Evolutionary conservation across 192 early-diverging fungal species (phyloP).

Genomic region (Coemansia pectinata): DNA sequence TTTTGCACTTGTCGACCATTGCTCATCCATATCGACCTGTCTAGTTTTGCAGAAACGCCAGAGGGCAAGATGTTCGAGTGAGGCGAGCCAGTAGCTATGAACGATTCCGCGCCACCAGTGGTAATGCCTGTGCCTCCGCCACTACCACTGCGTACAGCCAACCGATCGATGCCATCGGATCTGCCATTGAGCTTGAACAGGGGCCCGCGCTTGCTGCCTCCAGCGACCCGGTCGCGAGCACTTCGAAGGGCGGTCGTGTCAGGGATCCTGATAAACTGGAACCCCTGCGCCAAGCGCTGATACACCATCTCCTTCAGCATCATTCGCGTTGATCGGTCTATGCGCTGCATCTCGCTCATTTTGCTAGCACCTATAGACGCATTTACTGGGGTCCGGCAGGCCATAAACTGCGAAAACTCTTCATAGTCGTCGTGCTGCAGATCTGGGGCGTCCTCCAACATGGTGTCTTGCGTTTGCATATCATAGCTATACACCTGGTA

Average conservation of each 20-base stretch:
- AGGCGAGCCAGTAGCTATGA: background rate
- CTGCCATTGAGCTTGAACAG: slow-evolving; percentile 13
- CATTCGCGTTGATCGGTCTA: slow-evolving; percentile 47
- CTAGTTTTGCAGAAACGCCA: slow-evolving; percentile 13
- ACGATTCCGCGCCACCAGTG: slow-evolving; percentile 1
- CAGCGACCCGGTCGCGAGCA: background rate
- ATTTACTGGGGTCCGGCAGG: slow-evolving; percentile 5
- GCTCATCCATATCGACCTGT: slow-evolving; percentile 68
- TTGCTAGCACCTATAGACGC: background rate
- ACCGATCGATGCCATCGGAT: background rate
- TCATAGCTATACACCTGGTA: slow-evolving; percentile 73
- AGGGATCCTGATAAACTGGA: slow-evolving; percentile 74
- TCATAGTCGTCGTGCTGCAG: slow-evolving; percentile 20
- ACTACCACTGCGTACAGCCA: slow-evolving; percentile 3
- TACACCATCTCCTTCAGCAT: slow-evolving; percentile 83
- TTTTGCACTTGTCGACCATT: slow-evolving; percentile 91
- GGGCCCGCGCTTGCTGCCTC: background rate
- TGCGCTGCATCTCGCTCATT: slow-evolving; percentile 13
- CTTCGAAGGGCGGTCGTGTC: background rate
- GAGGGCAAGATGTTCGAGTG: slow-evolving; percentile 9
- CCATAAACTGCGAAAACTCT: slow-evolving; percentile 44
- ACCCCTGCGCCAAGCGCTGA: slow-evolving; percentile 91
- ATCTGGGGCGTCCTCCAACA: slow-evolving; percentile 14
- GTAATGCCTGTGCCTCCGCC: background rate
- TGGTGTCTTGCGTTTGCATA: slow-evolving; percentile 33